Evolutionary conservation across 139 green algal species (phyloP), one percentile per base, ranked within the genome.

Genomic region (Chlorella sp.): DNA sequence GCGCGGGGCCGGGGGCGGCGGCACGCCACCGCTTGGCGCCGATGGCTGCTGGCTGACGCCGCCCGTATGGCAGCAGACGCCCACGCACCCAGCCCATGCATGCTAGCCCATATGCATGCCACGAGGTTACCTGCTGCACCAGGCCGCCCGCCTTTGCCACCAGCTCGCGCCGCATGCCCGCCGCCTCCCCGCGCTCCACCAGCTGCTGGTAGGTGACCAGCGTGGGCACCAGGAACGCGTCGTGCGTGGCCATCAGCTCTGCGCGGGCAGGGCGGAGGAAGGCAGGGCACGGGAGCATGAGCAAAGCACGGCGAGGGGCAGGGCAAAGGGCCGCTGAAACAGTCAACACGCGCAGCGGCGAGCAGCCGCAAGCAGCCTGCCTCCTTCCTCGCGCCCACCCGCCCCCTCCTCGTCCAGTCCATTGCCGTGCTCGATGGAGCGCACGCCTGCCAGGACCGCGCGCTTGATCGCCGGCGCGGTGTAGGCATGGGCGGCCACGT

Each of bases 401-500:
- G 69, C 69, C 6, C 43, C 33, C 8, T 33, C 69, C 40, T 76
- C 69, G 33, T 87, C 77, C 55, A 87, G 50, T 48, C 86, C 89
- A 78, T 90, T 94, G 58, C 89, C 89, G 67, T 94, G 89, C 83
- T 94, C 89, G 45, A 94, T 94, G 67, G 46, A 82, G 42, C 81
- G 77, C 31, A 86, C 83, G 27, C 87, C 85, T 35, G 71, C 84
- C 45, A 65, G 5, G 21, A 94, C 56, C 5, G 89, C 90, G 12
- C 89, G 73, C 14, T 42, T 45, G 42, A 94, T 91, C 33, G 85
- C 80, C 0, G 40, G 2, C 0, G 85, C 74, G 3, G 65, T 93
- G 85, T 94, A 94, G 31, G 90, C 90, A 67, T 94, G 90, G 3
- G 90, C 67, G 42, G 59, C 35, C 17, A 21, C 31, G n/a, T n/a